Evolutionary conservation across 2,329 filamentous ascomycete species (phyloP), one percentile per base, ranked within the genome.

Genomic region (Nigrospora oryzae): DNA sequence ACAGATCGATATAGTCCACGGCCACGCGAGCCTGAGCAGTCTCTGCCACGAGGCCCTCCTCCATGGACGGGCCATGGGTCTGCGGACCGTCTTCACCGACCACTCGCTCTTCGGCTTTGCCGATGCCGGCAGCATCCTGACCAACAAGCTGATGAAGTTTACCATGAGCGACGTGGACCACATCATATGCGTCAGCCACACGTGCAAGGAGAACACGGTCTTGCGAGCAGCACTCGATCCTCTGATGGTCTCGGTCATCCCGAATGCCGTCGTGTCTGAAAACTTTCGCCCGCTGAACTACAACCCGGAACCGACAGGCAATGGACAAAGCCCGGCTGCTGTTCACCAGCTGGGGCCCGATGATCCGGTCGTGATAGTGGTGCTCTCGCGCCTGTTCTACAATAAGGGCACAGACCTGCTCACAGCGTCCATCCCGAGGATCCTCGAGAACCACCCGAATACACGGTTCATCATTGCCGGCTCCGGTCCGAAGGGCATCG

Each of bases 141-240:
- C 91, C 31, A 98, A 98, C 63, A 98, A 98, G 69, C 72, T 98
- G 35, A 75, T 98, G 45, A 98, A 98, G 63, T 98, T 98, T 59
- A 91, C 82, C 0, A 64, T 98, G 51, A 97, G 91, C 62, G 93
- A 98, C 61, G 90, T 98, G 13, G 93, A 97, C 60, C 93, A 98
- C 73, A 90, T 94, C 49, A 95, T 98, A 39, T 98, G 93, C 59
- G 93, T 98, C 56, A 96, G 89, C 66, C 90, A 98, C 71, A 98
- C 93, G 35, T 96, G 89, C 70, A 98, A 98, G 63, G 93, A 98
- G 64, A 98, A 98, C 59, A 98, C 93, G 0, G 93, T 97, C 7
- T 77, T 98, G 11, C 79, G 93, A 57, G 93, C 93, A 4, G 95
- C 91, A 0, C 77, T 98, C 2, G 94, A 98, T 58, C 94, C 93